Percentiles rank a stretch among this genome's conserved stretches.
Conservation (phyloP, 2,329 filamentous ascomycete genomes). For the Fusarium nurragi region DNA sequence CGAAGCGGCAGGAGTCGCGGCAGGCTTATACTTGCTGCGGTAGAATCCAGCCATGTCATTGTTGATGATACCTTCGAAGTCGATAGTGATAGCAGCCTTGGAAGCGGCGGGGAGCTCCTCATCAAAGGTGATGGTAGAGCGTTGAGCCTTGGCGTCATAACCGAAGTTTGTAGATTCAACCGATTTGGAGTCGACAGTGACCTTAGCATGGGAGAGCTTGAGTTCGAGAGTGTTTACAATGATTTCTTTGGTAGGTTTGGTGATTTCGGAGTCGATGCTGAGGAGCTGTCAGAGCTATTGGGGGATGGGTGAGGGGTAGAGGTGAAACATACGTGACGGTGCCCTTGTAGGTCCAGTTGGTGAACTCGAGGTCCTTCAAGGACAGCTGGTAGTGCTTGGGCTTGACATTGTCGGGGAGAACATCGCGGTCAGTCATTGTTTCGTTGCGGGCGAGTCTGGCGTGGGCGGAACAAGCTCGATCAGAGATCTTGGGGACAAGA, state of each 20-base stretch:
- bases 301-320: conserved; percentile 15
- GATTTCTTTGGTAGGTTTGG: conserved; percentile 77
- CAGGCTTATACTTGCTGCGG: conserved; percentile 90
- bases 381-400: conserved; percentile 87
- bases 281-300: conserved; percentile 21
- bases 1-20: conserved; percentile 74
- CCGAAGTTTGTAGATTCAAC: conserved; percentile 73
- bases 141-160: conserved; percentile 86
- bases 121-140: conserved; percentile 80
- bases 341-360: conserved; percentile 80
- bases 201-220: conserved; percentile 73
- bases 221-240: conserved; percentile 88
- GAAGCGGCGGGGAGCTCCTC: conserved; percentile 74
- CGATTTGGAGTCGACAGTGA: conserved; percentile 66
- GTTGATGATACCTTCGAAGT: conserved; percentile 85
- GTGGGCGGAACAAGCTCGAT: conserved; percentile 50
- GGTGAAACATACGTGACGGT: conserved; percentile 65
- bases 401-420: conserved; percentile 73
- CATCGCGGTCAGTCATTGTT: conserved; percentile 67
- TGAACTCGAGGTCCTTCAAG: conserved; percentile 82
- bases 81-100: conserved; percentile 73
- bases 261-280: conserved; percentile 79
- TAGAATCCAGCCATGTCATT: conserved; percentile 94
- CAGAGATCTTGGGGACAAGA: conserved; percentile 42
- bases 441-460: conserved; percentile 49